Percentiles rank a stretch among this genome's conserved stretches.
Conservation (phyloP, 495 filamentous ascomycete genomes). For the Corynascus novoguineensis region DNA sequence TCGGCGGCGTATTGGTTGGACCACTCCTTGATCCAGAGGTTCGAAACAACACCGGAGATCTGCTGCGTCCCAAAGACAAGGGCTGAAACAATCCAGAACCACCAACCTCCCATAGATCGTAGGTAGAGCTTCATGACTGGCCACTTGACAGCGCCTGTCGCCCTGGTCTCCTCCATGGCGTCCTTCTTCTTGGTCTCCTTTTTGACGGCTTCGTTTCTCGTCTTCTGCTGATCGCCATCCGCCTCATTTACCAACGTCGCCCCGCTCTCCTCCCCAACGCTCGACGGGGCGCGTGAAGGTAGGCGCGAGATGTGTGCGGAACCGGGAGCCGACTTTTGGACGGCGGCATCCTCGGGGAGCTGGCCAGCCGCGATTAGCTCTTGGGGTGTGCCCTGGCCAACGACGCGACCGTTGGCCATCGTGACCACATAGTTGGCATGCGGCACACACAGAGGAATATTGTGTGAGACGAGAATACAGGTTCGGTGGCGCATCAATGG, state of each 20-base stretch:
- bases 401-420: slow-evolving; percentile 79
- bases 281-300: slow-evolving; percentile 70
- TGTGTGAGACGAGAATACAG: slow-evolving; percentile 97
- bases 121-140: slow-evolving; percentile 80
- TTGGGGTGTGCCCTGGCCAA: slow-evolving; percentile 66
- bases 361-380: slow-evolving; percentile 78
- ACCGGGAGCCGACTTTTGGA: slow-evolving; percentile 59
- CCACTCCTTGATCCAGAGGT: slow-evolving; percentile 94
- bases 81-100: slow-evolving; percentile 78
- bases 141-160: slow-evolving; percentile 79
- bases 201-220: slow-evolving; percentile 37
- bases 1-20: slow-evolving; percentile 50
- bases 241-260: slow-evolving; percentile 43
- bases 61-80: slow-evolving; percentile 75
- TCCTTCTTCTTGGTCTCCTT: slow-evolving; percentile 45
- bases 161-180: slow-evolving; percentile 65
- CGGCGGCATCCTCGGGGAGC: slow-evolving; percentile 69
- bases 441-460: slow-evolving; percentile 77
- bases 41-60: slow-evolving; percentile 74
- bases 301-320: slow-evolving; percentile 62
- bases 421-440: slow-evolving; percentile 72
- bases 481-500: slow-evolving; percentile 84
- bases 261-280: slow-evolving; percentile 49
- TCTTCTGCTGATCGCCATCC: slow-evolving; percentile 30
- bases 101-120: slow-evolving; percentile 83